These are phyloP conservation scores for Pyricularia sp. DNA, from an alignment of 2,329 filamentous ascomycete genomes.

Conservation along the genomic window DNA sequence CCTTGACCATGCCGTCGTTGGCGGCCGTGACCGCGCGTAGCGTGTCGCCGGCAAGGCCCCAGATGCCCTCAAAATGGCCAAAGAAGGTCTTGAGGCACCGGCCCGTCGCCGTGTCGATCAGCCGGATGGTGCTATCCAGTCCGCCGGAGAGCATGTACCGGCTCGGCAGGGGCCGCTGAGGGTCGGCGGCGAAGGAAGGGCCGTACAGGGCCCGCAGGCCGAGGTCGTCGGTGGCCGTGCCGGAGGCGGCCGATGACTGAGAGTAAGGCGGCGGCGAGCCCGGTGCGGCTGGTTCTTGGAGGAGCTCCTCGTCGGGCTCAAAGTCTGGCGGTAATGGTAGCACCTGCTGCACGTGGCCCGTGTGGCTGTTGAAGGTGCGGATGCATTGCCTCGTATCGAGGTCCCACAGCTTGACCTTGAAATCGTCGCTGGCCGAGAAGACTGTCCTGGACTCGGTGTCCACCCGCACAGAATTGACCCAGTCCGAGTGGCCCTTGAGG, in stretches of 20 bases:
- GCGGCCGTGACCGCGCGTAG: conserved; percentile 39
- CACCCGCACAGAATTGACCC: conserved; percentile 93
- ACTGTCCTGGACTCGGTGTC: conserved; percentile 75
- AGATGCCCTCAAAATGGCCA: conserved; percentile 92
- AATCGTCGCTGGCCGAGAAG: conserved; percentile 89
- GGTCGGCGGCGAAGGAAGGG: conserved; percentile 50
- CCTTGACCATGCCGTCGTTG: conserved; percentile 91
- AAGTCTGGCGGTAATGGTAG: conserved; percentile 78
- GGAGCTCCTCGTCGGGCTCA: conserved; percentile 65
- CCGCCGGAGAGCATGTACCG: conserved; percentile 90
- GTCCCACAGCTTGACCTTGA: conserved; percentile 63
- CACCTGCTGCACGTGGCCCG: conserved; percentile 91
- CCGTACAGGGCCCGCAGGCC: conserved; percentile 46
- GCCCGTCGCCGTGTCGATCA: conserved; percentile 83
- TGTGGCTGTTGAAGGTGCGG: conserved; percentile 72
- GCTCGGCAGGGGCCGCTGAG: conserved; percentile 62
- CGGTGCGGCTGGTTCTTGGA: conserved; percentile 26
- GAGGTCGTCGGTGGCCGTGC: conserved; percentile 21
- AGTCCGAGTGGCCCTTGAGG: conserved; percentile 79
- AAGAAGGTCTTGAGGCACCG: conserved; percentile 88
- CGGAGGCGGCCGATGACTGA: conserved; percentile 9
- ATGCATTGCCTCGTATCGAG: conserved; percentile 76
- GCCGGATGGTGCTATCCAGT: conserved; percentile 80
- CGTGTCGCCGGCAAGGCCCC: conserved; percentile 84
- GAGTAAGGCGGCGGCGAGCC: conserved; percentile 5